Conservation (phyloP, 805 yeast genomes). For the Zygotorulaspora florentina region DNA sequence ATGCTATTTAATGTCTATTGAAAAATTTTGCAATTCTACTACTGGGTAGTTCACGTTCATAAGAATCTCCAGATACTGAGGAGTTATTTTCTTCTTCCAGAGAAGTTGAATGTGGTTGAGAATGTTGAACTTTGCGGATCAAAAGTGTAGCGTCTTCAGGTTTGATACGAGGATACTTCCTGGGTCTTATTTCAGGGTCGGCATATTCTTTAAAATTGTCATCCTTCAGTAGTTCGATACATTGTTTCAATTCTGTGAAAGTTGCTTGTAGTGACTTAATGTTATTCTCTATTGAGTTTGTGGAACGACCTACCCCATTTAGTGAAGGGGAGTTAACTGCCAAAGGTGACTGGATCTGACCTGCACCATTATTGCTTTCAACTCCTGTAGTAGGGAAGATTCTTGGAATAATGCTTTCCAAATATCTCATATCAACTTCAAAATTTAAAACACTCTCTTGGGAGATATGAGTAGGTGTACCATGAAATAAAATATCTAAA, state of each 20-base stretch:
- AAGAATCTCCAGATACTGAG: conserved; percentile 6
- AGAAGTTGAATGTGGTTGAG: conserved; percentile 5
- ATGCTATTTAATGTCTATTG: conserved; percentile 19
- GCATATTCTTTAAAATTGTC: conserved; percentile 63
- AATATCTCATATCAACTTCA: conserved; percentile 70
- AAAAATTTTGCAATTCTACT: conserved; percentile 28
- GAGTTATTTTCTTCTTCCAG: conserved; percentile 8
- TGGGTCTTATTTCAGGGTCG: conserved; percentile 50
- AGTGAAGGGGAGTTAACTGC: conserved; percentile 25
- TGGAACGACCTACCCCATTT: conserved; percentile 15
- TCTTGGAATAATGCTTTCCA: conserved; percentile 49
- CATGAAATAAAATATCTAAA: conserved; percentile 51
- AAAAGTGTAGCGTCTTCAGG: conserved; percentile 65
- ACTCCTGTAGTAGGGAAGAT: conserved; percentile 31
- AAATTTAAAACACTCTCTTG: conserved; percentile 65
- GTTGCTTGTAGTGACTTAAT: conserved; percentile 62
- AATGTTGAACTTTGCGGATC: conserved; percentile 43
- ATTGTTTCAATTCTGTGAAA: conserved; percentile 74
- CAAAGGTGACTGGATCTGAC: conserved; percentile 14
- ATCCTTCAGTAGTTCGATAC: conserved; percentile 62
- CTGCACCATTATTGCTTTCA: conserved; percentile 20
- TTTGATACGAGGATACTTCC: conserved; percentile 68
- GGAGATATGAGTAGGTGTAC: conserved; percentile 50
- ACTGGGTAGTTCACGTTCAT: conserved; percentile 10
- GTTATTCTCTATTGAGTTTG: conserved; percentile 30